Evolutionary conservation across 1,284 basidiomycete genomes (phyloP), one percentile per base, ranked within the genome.

Genomic region (Ustilago loliicola): DNA sequence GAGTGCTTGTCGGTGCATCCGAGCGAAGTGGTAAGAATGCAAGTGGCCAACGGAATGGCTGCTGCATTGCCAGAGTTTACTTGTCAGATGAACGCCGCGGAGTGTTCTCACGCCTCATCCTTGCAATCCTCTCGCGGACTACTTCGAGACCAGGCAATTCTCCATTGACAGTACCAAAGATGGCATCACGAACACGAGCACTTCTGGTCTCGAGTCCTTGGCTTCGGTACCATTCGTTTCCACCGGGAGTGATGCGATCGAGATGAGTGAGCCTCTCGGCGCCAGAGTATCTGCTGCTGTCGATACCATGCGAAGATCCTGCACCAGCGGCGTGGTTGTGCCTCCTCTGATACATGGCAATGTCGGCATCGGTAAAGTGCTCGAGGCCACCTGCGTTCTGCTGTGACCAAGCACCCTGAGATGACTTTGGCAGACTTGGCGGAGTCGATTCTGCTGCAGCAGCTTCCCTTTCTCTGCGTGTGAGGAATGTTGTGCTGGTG

Each of bases 131-230:
- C 75, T 86, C 84, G 45, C 83, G 72, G 13, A 86, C 74, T 3
- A 83, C 74, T 45, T 86, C 85, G 51, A 86, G 78, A 23, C 84
- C 84, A 17, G 84, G 83, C 56, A 82, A 56, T 48, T 80, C 80
- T 17, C 83, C 84, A 17, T 71, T 82, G 52, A 85, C 70, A 3
- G 85, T 86, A 52, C 85, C 85, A 57, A 85, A 86, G 59, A 86
- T 81, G 54, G 85, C 85, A 53, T 86, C 85, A 29, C 85, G 77
- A 25, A 86, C 77, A 52, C 80, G 68, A 11, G 83, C 80, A 38
- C 79, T 79, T 30, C 83, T 40, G 10, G 62, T 32, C 59, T 78
- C 72, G 32, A 78, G 76, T 30, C 61, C 72, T 54, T 78, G 76
- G 42, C 61, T 74, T 38, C 68, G 64, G 65, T 78, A 78, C 76